phyloP scores from a whole-genome alignment of 352 stramenopile genomes.

The Pythium graminicola region DNA sequence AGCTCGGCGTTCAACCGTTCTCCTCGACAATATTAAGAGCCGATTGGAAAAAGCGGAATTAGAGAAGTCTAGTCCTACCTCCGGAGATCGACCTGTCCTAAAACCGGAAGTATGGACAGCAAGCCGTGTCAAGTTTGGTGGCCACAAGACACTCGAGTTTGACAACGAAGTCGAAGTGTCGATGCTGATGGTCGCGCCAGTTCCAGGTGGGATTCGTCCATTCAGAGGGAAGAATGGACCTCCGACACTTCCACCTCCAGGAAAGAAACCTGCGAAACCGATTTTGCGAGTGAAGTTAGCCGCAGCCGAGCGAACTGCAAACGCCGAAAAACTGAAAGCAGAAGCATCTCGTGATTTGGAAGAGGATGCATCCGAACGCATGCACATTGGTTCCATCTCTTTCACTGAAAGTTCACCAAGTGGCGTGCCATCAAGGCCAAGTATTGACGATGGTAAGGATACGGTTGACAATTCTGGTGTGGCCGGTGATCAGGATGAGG shows the following conservation, averaged over 20 bases:
- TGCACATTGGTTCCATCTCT: background rate
- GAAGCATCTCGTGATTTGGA: background rate
- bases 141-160: constrained; percentile 14
- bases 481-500: constrained; percentile 1
- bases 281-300: constrained; percentile 21
- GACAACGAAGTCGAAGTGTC: constrained; percentile 25
- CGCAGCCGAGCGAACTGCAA: constrained; percentile 7
- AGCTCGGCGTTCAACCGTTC: constrained; percentile 12
- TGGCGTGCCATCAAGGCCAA: background rate
- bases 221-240: background rate
- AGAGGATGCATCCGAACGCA: background rate
- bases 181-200: constrained; percentile 10
- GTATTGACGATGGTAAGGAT: background rate
- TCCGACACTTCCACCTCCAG: background rate
- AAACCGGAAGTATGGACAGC: constrained; percentile 13
- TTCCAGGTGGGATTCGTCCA: constrained; percentile 4
- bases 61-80: background rate
- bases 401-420: background rate
- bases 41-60: constrained; percentile 10
- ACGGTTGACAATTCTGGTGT: background rate
- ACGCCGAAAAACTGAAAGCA: background rate
- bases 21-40: constrained; percentile 20
- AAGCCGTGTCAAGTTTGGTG: constrained; percentile 22
- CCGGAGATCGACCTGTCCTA: background rate
- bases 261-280: constrained; percentile 21